Base-by-base conservation (phyloP, 768 basidiomycete species). In the Termitomyces sp. region DNA sequence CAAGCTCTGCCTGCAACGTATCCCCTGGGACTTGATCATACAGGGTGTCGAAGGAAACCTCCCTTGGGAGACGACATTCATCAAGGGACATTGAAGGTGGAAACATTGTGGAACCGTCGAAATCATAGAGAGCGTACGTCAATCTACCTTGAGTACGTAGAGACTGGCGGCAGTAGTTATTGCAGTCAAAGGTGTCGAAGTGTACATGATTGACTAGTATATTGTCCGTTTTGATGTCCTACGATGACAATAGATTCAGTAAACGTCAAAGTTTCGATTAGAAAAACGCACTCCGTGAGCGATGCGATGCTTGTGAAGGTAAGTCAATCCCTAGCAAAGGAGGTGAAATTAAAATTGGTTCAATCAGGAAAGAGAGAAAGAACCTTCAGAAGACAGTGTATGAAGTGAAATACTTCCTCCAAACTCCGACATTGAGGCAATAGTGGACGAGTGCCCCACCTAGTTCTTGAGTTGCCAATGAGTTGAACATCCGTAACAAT, bases 41-140 rank as follows among this genome's bases (percentile, higher is more conserved):
- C 3, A 23, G 23, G 1, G 41, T 51, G 15, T 29, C 16, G 20
- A 35, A 56, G 5, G 58, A 51, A 10, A 38, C n/a, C 7, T 12
- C 9, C n/a, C 50, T 53, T 10, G 50, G 49, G 3, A 62, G 60
- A 47, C 39, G 60, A 55, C 33, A 63, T 41, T 47, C 44, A 23
- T 50, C 54, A 42, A 23, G 44, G 31, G 41, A 20, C 16, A 39
- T 51, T 40, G 52, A 56, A 0, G 41, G 47, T 6, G 65, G 63
- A 13, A 56, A 55, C 45, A 63, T 60, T 18, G 60, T 53, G 4
- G 64, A 57, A n/a, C n/a, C n/a, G n/a, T n/a, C n/a, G n/a, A 66
- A 64, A 53, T 67, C 64, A 40, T 63, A 62, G 5, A 69, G 20
- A 5, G 58, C 62, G 51, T 69, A 68, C 7, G 36, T 35, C 13